phyloP scores from a whole-genome alignment of 192 early-diverging fungal genomes.

The Backusella australiensis region DNA sequence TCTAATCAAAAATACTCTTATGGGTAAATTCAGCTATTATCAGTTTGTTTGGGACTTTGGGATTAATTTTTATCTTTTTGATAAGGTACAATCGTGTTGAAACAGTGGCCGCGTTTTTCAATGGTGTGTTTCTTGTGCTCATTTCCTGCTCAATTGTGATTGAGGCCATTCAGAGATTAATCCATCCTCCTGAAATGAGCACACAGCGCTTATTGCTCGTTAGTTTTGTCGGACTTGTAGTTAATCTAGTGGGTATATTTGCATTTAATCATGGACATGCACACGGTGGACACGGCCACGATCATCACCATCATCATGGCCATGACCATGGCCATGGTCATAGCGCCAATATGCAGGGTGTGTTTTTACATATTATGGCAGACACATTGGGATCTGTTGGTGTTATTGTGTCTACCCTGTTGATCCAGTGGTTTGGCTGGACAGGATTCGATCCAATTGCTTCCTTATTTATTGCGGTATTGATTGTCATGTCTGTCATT shows the following conservation, averaged over 20 bases:
- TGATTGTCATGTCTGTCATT: slow-evolving; percentile 84
- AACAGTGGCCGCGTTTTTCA: slow-evolving; percentile 89
- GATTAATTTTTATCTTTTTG: background rate
- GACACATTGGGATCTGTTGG: slow-evolving; percentile 95
- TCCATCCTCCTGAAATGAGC: slow-evolving; percentile 84
- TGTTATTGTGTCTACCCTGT: slow-evolving; percentile 90
- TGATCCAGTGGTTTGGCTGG: slow-evolving; percentile 91
- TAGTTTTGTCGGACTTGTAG: slow-evolving; percentile 84
- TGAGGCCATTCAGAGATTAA: slow-evolving; percentile 85
- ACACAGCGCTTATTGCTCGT: slow-evolving; percentile 84
- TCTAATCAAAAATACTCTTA: slow-evolving; percentile 77
- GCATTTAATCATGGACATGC: slow-evolving; percentile 87
- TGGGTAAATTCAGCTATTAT: slow-evolving; percentile 41
- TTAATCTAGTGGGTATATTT: slow-evolving; percentile 92
- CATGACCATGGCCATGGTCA: slow-evolving; percentile 63
- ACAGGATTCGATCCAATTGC: slow-evolving; percentile 93
- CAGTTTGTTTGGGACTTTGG: background rate
- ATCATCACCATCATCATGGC: slow-evolving; percentile 52
- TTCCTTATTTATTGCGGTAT: slow-evolving; percentile 85
- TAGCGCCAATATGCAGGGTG: slow-evolving; percentile 88
- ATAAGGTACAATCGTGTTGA: slow-evolving; percentile 87
- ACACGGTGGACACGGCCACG: slow-evolving; percentile 62
- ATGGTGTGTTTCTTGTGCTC: slow-evolving; percentile 87
- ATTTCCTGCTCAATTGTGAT: slow-evolving; percentile 89
- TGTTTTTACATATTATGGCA: slow-evolving; percentile 92